Conservation (phyloP, 2,329 filamentous ascomycete species). For the Myriosclerotinia duriaeana region DNA sequence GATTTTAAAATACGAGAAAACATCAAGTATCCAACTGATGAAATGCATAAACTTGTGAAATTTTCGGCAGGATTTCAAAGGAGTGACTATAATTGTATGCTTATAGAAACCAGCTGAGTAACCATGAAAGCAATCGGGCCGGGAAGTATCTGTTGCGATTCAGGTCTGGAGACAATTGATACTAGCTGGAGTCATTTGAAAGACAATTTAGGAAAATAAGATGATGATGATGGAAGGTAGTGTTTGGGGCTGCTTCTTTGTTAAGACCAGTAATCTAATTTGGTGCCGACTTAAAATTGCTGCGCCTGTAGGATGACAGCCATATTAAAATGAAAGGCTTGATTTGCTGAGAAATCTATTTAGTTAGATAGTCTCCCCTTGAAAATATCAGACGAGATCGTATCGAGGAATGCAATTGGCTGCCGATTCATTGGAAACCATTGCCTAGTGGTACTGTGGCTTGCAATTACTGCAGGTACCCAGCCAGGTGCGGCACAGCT, state of each 20-base stretch:
- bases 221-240: no score
- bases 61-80: neutral
- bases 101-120: neutral
- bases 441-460: neutral
- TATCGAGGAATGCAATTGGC: neutral
- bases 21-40: neutral
- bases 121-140: neutral
- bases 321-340: neutral
- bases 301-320: constrained; percentile 8
- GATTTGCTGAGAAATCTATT: neutral
- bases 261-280: neutral
- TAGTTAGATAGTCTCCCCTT: neutral
- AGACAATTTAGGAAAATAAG: neutral
- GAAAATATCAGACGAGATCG: neutral
- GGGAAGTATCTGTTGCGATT: neutral
- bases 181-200: neutral
- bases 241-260: neutral
- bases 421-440: constrained; percentile 9
- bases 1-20: neutral
- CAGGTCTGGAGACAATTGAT: neutral
- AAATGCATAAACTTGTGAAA: neutral
- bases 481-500: constrained; percentile 7
- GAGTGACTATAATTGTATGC: neutral
- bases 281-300: constrained; percentile 2
- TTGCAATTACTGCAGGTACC: constrained; percentile 7